Evolutionary conservation across 2,329 filamentous ascomycete genomes (phyloP).

Genomic region (Didymellaceae sp.): DNA sequence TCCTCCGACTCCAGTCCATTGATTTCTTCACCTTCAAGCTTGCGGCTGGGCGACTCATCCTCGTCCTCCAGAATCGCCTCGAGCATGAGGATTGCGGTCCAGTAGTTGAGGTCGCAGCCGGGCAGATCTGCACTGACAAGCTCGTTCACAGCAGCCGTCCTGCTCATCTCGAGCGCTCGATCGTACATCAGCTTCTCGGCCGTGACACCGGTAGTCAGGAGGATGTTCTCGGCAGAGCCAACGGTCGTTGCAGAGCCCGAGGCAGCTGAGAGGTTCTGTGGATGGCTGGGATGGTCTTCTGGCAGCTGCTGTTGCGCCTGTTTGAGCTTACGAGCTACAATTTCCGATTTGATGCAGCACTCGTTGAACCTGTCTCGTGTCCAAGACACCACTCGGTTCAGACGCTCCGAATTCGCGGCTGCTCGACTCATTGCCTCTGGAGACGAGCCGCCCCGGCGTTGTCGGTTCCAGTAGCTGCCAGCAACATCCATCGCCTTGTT

Average conservation of each 20-base stretch:
- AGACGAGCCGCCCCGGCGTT: slow-evolving; percentile 65
- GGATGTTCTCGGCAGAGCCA: slow-evolving; percentile 77
- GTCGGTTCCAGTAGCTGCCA: slow-evolving; percentile 88
- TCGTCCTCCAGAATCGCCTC: slow-evolving; percentile 92
- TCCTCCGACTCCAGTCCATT: slow-evolving; percentile 71
- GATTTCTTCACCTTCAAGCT: slow-evolving; percentile 56
- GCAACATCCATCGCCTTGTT: slow-evolving; percentile 97
- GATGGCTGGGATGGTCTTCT: slow-evolving; percentile 83
- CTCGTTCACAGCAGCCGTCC: slow-evolving; percentile 92
- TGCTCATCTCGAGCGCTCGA: slow-evolving; percentile 94
- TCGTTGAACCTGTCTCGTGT: slow-evolving; percentile 94
- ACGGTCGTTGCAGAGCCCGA: slow-evolving; percentile 64
- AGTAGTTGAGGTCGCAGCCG: slow-evolving; percentile 90
- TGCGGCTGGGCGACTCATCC: slow-evolving; percentile 61
- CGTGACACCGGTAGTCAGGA: slow-evolving; percentile 85
- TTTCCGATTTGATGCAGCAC: slow-evolving; percentile 92
- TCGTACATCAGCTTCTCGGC: slow-evolving; percentile 99
- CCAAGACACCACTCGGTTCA: slow-evolving; percentile 97
- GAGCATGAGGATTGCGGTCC: slow-evolving; percentile 91
- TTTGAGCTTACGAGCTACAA: slow-evolving; percentile 86
- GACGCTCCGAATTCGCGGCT: slow-evolving; percentile 66
- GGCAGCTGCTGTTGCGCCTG: slow-evolving; percentile 87
- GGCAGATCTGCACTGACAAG: slow-evolving; percentile 87
- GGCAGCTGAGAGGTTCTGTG: slow-evolving; percentile 73
- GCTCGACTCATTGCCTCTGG: slow-evolving; percentile 48